Conservation (phyloP, 768 basidiomycete genomes). For the Lactifluus piperatus region DNA sequence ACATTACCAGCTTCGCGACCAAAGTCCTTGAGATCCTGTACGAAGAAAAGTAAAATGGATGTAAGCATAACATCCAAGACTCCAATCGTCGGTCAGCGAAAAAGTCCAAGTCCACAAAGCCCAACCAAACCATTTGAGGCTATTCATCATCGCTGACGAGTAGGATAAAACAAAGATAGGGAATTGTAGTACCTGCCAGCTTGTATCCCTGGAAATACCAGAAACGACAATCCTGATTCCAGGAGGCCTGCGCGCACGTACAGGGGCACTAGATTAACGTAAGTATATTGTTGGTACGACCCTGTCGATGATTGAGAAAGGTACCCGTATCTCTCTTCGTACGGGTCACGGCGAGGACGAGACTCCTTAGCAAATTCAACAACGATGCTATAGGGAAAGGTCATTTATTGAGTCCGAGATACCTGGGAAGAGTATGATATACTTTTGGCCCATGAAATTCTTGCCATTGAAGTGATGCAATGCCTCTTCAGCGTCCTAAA, state of each 20-base stretch:
- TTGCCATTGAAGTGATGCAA: constrained; percentile 82
- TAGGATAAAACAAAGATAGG: constrained; percentile 14
- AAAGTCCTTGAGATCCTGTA: constrained; percentile 95
- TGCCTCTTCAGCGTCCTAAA: constrained; percentile 91
- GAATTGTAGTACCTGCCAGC: constrained; percentile 88
- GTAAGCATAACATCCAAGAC: constrained; percentile 5
- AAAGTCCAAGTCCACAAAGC: not conserved
- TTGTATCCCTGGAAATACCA: constrained; percentile 88
- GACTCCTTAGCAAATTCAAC: constrained; percentile 96
- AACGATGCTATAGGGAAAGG: constrained; percentile 54
- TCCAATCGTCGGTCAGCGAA: not conserved
- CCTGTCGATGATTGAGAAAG: not conserved
- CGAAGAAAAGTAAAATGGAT: not conserved
- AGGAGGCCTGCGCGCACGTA: constrained; percentile 67
- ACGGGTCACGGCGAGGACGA: constrained; percentile 71
- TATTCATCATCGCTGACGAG: not conserved
- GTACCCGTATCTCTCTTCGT: constrained; percentile 46
- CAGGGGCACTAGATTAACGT: constrained; percentile 30
- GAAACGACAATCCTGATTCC: constrained; percentile 80
- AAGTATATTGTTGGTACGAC: not conserved
- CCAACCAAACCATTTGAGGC: not conserved
- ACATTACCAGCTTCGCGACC: constrained; percentile 91
- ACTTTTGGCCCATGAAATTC: constrained; percentile 84
- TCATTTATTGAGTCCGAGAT: not conserved
- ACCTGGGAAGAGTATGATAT: constrained; percentile 20